Base-by-base conservation (phyloP, 495 filamentous ascomycete species). In the Cryomyces antarcticus region DNA sequence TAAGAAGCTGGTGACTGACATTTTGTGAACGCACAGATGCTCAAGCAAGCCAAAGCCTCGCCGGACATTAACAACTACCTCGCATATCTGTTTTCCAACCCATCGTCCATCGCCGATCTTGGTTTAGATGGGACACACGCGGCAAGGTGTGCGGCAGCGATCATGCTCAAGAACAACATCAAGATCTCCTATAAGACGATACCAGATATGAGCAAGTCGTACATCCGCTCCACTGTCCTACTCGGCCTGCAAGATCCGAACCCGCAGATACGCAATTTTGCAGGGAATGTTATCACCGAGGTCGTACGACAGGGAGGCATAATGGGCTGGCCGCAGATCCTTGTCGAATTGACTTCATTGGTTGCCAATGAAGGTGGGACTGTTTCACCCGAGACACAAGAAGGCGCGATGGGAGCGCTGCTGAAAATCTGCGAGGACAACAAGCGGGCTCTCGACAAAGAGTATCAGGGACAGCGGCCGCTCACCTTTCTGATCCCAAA, bases 51-150 rank as follows among this genome's bases (percentile, higher is more conserved):
- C 31, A 88, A 86, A 57, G 64, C 73, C 10, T 92, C 78, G 11
- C 88, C 88, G 6, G 88, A 95, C 58, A 84, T 95, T 67, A 82
- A 88, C 62, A 95, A 95, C 61, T 99, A 99, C 57, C 73, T 99
- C 39, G 80, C 83, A 40, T 95, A 85, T 56, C 70, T 99, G 13
- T 80, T 92, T 58, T 82, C 78, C 39, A 57, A 64, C 49, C 35
- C 56, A 37, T 24, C 17, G 17, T 1, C 17, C 17, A 24, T 24
- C 17, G 17, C 17, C 17, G 2, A 24, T 24, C 17, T 24, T 24
- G 17, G 17, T 24, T 24, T 2, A 24, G 53, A 64, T 28, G 64
- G 79, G 43, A 89, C 78, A 59, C 73, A 78, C 54, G 57, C 80
- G 30, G 78, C 93, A 42, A 74, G 92, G 41, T 80, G 79, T 42